A percentile compares a stretch with the other conserved stretches of the same genome.
These are phyloP conservation scores for Danielozyma ontarioensis DNA, from an alignment of 805 yeast genomes.

Conservation along the genomic window DNA sequence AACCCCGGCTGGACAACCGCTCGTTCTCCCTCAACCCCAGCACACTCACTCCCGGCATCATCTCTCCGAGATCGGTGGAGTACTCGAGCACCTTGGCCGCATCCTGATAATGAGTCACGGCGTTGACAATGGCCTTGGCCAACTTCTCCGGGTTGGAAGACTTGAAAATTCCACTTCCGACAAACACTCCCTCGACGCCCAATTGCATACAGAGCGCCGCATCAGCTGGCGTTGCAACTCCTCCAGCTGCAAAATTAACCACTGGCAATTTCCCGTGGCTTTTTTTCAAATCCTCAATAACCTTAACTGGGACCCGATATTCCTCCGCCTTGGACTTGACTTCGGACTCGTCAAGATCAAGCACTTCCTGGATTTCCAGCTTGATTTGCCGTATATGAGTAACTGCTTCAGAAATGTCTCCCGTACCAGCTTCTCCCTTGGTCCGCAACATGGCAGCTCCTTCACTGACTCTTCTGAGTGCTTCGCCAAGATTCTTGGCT, in stretches of 20 bases:
- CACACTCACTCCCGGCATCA: constrained; percentile 70
- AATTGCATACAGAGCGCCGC: constrained; percentile 80
- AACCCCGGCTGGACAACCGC: too few species aligned
- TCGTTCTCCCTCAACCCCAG: constrained; percentile 43
- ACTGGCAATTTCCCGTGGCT: constrained; percentile 65
- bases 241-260: constrained; percentile 85
- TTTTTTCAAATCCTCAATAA: constrained; percentile 45
- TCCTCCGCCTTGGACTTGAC: constrained; percentile 49
- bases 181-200: constrained; percentile 77
- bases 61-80: constrained; percentile 67
- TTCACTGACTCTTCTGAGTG: constrained; percentile 69
- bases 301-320: constrained; percentile 54
- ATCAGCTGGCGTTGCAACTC: constrained; percentile 84
- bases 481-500: constrained; percentile 77
- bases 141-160: constrained; percentile 66
- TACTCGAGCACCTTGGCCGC: constrained; percentile 55
- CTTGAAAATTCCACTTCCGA: constrained; percentile 76
- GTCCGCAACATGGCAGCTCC: constrained; percentile 88
- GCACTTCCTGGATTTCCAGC: constrained; percentile 46
- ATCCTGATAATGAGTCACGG: constrained; percentile 66
- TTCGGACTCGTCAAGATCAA: constrained; percentile 35
- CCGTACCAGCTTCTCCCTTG: constrained; percentile 88
- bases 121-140: constrained; percentile 75
- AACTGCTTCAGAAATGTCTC: constrained; percentile 80
- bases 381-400: constrained; percentile 63